Percentiles rank a stretch among this genome's conserved stretches.
Evolutionary conservation across 2,329 filamentous ascomycete genomes (phyloP).

Genomic region (Aspergillus brasiliensis): DNA sequence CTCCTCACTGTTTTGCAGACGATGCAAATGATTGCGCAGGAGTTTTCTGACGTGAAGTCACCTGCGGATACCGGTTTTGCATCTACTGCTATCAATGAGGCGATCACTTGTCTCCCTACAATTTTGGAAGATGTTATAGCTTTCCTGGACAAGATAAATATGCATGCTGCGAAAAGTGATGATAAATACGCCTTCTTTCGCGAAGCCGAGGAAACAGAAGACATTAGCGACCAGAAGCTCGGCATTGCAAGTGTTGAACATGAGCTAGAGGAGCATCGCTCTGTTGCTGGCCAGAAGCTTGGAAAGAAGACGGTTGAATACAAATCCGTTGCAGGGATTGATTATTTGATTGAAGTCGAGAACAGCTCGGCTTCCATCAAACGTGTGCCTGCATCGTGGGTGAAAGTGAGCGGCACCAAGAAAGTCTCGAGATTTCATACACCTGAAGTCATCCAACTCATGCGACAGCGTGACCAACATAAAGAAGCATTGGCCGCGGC

Average conservation of each 20-base stretch:
- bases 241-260: constrained; percentile 91
- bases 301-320: constrained; percentile 75
- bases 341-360: constrained; percentile 90
- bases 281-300: constrained; percentile 70
- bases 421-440: constrained; percentile 91
- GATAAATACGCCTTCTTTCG: constrained; percentile 96
- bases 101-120: constrained; percentile 72
- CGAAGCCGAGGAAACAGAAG: constrained; percentile 83
- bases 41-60: constrained; percentile 69
- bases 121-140: constrained; percentile 72
- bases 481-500: constrained; percentile 90
- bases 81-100: constrained; percentile 68
- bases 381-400: constrained; percentile 89
- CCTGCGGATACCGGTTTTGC: constrained; percentile 70
- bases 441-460: constrained; percentile 79
- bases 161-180: constrained; percentile 76
- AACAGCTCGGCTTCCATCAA: constrained; percentile 72
- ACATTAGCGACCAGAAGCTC: constrained; percentile 83
- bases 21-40: constrained; percentile 75
- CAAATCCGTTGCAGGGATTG: constrained; percentile 82
- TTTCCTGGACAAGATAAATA: constrained; percentile 83
- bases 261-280: constrained; percentile 76
- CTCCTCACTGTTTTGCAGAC: constrained; percentile 82
- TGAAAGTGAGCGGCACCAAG: constrained; percentile 93
- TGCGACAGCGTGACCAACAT: constrained; percentile 88